These are phyloP conservation scores for Ceratocystis papillata DNA, from an alignment of 2,329 filamentous ascomycete genomes.

Conservation along the genomic window DNA sequence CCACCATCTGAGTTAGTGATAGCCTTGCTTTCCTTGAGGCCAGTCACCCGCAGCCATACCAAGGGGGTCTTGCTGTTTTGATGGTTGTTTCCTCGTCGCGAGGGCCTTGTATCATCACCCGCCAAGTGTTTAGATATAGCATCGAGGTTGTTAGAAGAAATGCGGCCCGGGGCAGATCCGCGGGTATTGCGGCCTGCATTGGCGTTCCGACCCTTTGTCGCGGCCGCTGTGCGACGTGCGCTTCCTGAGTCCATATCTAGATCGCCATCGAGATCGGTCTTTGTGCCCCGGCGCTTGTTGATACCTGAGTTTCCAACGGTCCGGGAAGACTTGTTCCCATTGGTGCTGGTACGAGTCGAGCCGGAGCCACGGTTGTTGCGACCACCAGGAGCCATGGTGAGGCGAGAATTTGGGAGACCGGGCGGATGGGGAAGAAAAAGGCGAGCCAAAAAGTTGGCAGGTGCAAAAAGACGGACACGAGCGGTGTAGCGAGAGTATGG, in stretches of 20 bases:
- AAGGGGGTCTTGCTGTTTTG: slow-evolving; percentile 24
- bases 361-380: slow-evolving; percentile 24
- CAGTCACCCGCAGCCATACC: slow-evolving; percentile 42
- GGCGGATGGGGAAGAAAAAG: slow-evolving; percentile 1
- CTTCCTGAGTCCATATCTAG: slow-evolving; percentile 44
- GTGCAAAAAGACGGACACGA: not conserved
- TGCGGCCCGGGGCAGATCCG: slow-evolving; percentile 17
- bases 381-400: slow-evolving; percentile 23
- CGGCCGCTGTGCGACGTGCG: slow-evolving; percentile 30
- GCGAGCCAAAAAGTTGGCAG: not conserved
- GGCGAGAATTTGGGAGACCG: slow-evolving; percentile 18
- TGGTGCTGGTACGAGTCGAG: slow-evolving; percentile 22
- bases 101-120: slow-evolving; percentile 31
- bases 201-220: slow-evolving; percentile 28
- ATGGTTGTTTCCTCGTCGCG: slow-evolving; percentile 20
- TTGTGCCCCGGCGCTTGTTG: slow-evolving; percentile 39
- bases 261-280: slow-evolving; percentile 47
- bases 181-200: slow-evolving; percentile 27
- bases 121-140: slow-evolving; percentile 37
- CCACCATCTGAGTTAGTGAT: slow-evolving; percentile 56
- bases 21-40: slow-evolving; percentile 59
- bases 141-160: slow-evolving; percentile 34
- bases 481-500: not conserved
- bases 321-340: slow-evolving; percentile 24
- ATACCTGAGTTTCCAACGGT: slow-evolving; percentile 37